Evolutionary conservation across 2,329 filamentous ascomycete species (phyloP).

Genomic region (Graphilbum fragrans): DNA sequence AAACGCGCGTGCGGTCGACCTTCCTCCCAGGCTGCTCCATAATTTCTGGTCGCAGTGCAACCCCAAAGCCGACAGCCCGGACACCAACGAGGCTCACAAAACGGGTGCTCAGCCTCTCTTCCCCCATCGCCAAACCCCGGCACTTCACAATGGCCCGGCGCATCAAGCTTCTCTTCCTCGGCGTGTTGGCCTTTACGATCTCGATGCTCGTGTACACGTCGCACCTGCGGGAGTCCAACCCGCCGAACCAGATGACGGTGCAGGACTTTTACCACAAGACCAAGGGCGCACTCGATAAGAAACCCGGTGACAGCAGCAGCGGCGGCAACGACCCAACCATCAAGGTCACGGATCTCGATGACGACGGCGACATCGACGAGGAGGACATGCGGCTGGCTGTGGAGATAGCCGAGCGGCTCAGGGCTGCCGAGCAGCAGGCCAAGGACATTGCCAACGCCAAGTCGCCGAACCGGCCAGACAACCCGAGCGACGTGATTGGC

Average conservation of each 20-base stretch:
- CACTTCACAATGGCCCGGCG: constrained; percentile 55
- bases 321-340: constrained; percentile 24
- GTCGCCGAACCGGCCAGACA: constrained; percentile 45
- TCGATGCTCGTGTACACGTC: constrained; percentile 62
- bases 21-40: too few species aligned
- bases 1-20: too few species aligned
- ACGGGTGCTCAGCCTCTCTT: background rate
- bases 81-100: too few species aligned
- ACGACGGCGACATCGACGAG: constrained; percentile 41
- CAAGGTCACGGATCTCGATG: constrained; percentile 34
- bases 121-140: too few species aligned
- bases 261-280: constrained; percentile 51
- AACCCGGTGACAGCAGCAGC: constrained; percentile 17
- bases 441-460: constrained; percentile 60
- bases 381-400: constrained; percentile 41
- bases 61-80: too few species aligned
- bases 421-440: constrained; percentile 55
- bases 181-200: constrained; percentile 52
- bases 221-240: constrained; percentile 37
- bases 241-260: constrained; percentile 26
- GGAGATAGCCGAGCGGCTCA: constrained; percentile 49
- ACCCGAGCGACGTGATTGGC: constrained; percentile 44
- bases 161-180: constrained; percentile 52
- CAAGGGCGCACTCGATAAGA: constrained; percentile 35
- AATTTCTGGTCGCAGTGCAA: too few species aligned